Conservation (phyloP, 75 land plant genomes). For the Cupressus sempervirens region DNA sequence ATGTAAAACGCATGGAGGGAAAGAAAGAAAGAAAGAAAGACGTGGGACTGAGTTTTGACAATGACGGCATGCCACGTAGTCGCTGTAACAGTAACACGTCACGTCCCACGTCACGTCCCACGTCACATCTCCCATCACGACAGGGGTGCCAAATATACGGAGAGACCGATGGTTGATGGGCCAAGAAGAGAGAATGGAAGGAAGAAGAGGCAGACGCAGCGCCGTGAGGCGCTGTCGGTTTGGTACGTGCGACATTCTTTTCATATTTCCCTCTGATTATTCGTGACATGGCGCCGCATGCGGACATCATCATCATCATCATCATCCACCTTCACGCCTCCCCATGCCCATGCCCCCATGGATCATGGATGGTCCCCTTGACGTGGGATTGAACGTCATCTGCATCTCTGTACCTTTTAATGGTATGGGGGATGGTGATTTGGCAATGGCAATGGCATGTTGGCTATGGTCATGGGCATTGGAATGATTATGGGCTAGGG, state of each 20-base stretch:
- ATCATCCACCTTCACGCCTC: not conserved
- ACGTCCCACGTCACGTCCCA: too few species aligned
- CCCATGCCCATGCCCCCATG: too few species aligned
- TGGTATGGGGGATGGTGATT: not conserved
- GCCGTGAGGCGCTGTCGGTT: slow-evolving; percentile 13
- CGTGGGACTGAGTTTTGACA: slow-evolving; percentile 1
- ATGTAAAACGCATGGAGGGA: not conserved
- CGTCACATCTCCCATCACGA: too few species aligned
- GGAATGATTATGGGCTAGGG: not conserved
- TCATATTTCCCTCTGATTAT: not conserved
- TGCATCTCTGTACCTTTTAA: not conserved
- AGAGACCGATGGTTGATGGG: not conserved
- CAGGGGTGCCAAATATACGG: not conserved
- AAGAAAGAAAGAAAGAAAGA: not conserved
- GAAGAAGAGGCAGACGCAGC: not conserved
- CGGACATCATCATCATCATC: not conserved
- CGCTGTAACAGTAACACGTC: not conserved
- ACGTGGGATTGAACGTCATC: slow-evolving; percentile 9
- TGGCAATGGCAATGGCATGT: too few species aligned
- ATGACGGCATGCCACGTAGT: slow-evolving; percentile 21
- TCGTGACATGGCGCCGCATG: slow-evolving; percentile 5
- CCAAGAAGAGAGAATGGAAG: too few species aligned
- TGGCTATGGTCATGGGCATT: too few species aligned
- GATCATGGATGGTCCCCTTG: too few species aligned
- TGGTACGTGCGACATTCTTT: slow-evolving; percentile 14